These are phyloP conservation scores for Lasiodiplodia citricola DNA, from an alignment of 2,329 filamentous ascomycete species.

Conservation along the genomic window DNA sequence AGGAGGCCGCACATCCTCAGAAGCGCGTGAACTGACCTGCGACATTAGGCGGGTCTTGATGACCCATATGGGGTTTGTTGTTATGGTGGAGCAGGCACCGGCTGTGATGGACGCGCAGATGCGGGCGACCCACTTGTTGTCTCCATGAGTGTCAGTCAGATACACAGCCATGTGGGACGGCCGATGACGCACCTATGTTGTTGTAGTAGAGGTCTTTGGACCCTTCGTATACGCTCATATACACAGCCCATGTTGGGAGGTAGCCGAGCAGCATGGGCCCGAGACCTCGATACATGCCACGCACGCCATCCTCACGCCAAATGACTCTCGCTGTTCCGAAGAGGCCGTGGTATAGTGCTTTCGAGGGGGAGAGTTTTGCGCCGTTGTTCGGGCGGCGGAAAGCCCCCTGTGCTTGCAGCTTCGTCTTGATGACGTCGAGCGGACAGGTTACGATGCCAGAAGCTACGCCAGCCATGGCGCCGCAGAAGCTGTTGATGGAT, in stretches of 20 bases:
- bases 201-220: conserved; percentile 76
- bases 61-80: conserved; percentile 98
- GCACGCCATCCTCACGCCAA: conserved; percentile 84
- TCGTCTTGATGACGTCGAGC: conserved; percentile 98
- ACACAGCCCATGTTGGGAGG: conserved; percentile 96
- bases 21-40: conserved; percentile 69
- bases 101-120: conserved; percentile 90
- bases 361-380: conserved; percentile 49
- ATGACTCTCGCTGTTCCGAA: conserved; percentile 86
- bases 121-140: conserved; percentile 77
- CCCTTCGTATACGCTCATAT: conserved; percentile 94
- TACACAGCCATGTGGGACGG: conserved; percentile 48
- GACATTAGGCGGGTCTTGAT: conserved; percentile 99
- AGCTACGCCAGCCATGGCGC: conserved; percentile 87
- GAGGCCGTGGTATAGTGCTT: conserved; percentile 78
- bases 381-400: conserved; percentile 64
- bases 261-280: conserved; percentile 96
- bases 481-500: conserved; percentile 80
- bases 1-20: conserved; percentile 64
- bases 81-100: conserved; percentile 89
- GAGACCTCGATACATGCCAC: conserved; percentile 89
- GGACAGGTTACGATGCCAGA: conserved; percentile 95
- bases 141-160: conserved; percentile 48
- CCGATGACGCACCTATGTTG: conserved; percentile 56
- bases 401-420: conserved; percentile 91